These are phyloP conservation scores for Malus hybrid DNA, from an alignment of 331 rosid genomes.

Conservation along the genomic window DNA sequence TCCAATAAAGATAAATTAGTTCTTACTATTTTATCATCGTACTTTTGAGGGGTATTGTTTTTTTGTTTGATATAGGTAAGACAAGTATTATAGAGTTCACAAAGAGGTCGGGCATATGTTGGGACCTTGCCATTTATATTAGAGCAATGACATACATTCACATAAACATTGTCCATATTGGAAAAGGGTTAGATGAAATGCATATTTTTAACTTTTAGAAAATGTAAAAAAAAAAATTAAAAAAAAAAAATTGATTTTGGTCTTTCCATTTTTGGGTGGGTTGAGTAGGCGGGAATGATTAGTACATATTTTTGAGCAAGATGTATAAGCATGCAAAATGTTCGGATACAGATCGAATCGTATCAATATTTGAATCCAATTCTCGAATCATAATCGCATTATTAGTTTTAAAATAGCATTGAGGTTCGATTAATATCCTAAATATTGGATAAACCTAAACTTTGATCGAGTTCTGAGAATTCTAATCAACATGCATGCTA, in stretches of 20 bases:
- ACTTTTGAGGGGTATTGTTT: not conserved
- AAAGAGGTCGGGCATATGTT: not conserved
- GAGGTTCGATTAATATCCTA: not conserved
- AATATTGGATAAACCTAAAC: not conserved
- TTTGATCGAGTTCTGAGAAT: not conserved
- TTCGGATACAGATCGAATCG: not conserved
- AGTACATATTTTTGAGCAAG: not conserved
- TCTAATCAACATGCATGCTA: not conserved
- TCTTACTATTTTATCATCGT: not conserved
- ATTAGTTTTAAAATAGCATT: not conserved
- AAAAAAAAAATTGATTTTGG: not conserved
- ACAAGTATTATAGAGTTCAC: not conserved
- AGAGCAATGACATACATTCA: not conserved
- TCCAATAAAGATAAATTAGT: not conserved
- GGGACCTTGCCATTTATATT: not conserved
- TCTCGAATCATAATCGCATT: too few relatives aligned
- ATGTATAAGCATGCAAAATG: not conserved
- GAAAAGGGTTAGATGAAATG: not conserved
- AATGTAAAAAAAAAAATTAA: not conserved
- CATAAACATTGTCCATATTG: not conserved
- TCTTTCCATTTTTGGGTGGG: not conserved
- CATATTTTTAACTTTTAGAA: not conserved
- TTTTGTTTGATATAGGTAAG: not conserved
- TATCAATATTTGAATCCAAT: not conserved
- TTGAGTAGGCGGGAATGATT: not conserved